These are phyloP conservation scores for Aphanoascus verrucosus DNA, from an alignment of 2,329 filamentous ascomycete species.

Conservation along the genomic window DNA sequence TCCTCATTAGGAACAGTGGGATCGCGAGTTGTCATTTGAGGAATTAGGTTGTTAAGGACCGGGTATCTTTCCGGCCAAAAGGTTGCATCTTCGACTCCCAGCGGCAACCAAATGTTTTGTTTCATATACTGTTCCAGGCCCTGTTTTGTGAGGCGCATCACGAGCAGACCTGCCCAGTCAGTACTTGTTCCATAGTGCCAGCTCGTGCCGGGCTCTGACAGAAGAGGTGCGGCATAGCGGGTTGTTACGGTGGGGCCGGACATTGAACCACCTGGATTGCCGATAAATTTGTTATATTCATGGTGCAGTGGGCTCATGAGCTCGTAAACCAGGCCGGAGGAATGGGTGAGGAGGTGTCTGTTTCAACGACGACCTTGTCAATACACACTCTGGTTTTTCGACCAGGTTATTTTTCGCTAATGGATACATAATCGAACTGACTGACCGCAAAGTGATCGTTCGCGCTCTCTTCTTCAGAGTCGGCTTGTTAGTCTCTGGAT, in stretches of 20 bases:
- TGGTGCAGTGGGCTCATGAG: neutral
- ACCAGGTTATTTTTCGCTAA: too few relatives aligned
- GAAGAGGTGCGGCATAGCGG: conserved; percentile 27
- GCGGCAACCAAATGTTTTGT: conserved; percentile 2
- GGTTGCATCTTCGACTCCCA: conserved; percentile 6
- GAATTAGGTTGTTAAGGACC: neutral
- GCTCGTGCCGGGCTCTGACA: conserved; percentile 41
- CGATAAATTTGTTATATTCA: conserved; percentile 3
- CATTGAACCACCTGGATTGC: neutral
- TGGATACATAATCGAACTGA: too few relatives aligned
- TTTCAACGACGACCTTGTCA: neutral
- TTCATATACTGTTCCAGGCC: conserved; percentile 10
- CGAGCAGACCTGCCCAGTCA: conserved; percentile 41
- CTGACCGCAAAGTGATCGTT: conserved; percentile 3
- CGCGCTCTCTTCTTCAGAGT: conserved; percentile 4
- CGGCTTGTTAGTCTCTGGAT: neutral
- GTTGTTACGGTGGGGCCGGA: neutral
- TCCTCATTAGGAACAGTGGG: neutral
- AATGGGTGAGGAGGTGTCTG: conserved; percentile 12
- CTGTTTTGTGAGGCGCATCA: conserved; percentile 7
- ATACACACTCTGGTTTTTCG: too few relatives aligned
- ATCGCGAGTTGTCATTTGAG: neutral
- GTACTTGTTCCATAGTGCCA: conserved; percentile 42
- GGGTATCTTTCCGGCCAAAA: conserved; percentile 4
- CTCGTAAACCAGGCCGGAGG: conserved; percentile 11